Percentiles rank a stretch among this genome's conserved stretches.
Evolutionary conservation across 495 filamentous ascomycete species (phyloP).

Genomic region (Hyaloscypha variabilis): DNA sequence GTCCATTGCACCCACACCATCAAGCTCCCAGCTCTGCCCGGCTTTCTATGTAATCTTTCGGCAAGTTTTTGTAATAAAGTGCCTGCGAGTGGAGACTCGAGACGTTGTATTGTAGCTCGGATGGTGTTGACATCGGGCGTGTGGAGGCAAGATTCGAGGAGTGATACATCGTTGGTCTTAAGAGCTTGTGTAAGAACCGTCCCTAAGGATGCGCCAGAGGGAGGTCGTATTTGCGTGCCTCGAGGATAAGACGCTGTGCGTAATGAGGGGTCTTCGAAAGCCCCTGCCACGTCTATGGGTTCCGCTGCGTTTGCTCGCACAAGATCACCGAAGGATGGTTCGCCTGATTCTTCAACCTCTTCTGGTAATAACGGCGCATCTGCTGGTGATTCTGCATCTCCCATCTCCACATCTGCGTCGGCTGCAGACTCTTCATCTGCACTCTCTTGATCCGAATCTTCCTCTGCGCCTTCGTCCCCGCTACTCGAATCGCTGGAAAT

Average conservation of each 20-base stretch:
- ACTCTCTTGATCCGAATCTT: slow-evolving; percentile 34
- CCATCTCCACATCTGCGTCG: slow-evolving; percentile 42
- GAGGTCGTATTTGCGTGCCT: slow-evolving; percentile 48
- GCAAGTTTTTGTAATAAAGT: slow-evolving; percentile 80
- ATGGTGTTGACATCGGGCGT: slow-evolving; percentile 73
- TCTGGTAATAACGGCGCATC: slow-evolving; percentile 31
- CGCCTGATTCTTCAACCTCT: slow-evolving; percentile 52
- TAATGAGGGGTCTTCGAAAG: slow-evolving; percentile 45
- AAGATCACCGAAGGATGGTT: slow-evolving; percentile 88
- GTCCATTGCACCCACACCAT: slow-evolving; percentile 98
- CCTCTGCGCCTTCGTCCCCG: slow-evolving; percentile 45
- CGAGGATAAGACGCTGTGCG: slow-evolving; percentile 20
- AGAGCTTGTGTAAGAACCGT: slow-evolving; percentile 92
- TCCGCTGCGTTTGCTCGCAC: slow-evolving; percentile 69
- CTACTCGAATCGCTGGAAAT: slow-evolving; percentile 60
- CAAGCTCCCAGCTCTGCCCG: slow-evolving; percentile 86
- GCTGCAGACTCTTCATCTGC: slow-evolving; percentile 37
- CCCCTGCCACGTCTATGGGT: slow-evolving; percentile 74
- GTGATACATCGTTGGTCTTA: slow-evolving; percentile 81
- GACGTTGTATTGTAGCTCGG: slow-evolving; percentile 82
- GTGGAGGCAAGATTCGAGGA: slow-evolving; percentile 91
- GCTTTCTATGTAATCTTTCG: slow-evolving; percentile 82
- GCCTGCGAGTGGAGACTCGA: slow-evolving; percentile 81
- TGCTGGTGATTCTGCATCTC: slow-evolving; percentile 35
- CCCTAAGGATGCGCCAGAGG: slow-evolving; percentile 78